Base-by-base conservation (phyloP, 2,329 filamentous ascomycete genomes). In the Gnomoniopsis smithogilvyi region DNA sequence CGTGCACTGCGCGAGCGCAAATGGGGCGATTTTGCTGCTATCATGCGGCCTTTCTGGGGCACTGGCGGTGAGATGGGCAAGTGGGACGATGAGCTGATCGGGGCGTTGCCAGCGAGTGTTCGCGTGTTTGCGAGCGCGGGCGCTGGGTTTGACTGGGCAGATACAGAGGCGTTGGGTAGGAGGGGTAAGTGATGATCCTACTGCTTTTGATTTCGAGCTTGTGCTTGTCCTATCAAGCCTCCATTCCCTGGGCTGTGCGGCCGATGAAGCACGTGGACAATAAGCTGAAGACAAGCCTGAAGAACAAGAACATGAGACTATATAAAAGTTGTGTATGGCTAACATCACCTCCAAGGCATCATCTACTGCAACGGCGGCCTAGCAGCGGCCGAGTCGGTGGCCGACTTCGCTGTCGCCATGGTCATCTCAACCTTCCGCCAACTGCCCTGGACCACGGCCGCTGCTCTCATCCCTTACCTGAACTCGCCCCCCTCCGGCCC, bases 321-420 rank as follows among this genome's bases (percentile, higher is more conserved):
- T 24, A 53, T 4, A 58, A 8, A 17, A 34, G 15, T 10, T 12
- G 17, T 26, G 24, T 19, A 17, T 8, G 26, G 3, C 3, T 17
- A 19, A 19, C 24, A 6, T 14, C 2, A 24, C 14, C n/a, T 2
- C 8, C 41, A 52, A 82, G 82, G 85, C 41, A 82, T 90, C 62
- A 73, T 88, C 54, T 92, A 91, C 73, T 91, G 88, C 77, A 91
- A 92, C 73, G 82, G 85, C 2, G 88, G 87, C 1, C 80, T 85
- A 1, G 87, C 88, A 0, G 87, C 87, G 38, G 86, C 86, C 7
- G 89, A 92, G 67, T 84, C 88, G 4, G 88, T 91, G 1, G 88
- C 88, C 53, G 89, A 92, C 70, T 84, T 89, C 62, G 84, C 87
- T 19, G 77, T 90, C 45, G 86, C 85, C 67, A 80, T 89, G 65